phyloP scores from a whole-genome alignment of 805 yeast genomes.

The Ogataea angusta region DNA sequence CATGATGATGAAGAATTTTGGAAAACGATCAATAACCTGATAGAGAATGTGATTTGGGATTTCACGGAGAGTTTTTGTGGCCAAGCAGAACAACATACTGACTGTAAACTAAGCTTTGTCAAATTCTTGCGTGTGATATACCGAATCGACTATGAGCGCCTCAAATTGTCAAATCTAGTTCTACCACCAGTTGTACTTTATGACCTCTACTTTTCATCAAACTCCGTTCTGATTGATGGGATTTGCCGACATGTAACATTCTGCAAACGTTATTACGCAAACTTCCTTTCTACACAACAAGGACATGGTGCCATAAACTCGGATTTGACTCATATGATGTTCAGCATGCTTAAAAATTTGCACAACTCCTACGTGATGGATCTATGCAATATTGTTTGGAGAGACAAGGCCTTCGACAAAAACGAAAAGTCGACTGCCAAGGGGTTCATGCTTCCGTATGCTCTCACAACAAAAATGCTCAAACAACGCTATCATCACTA shows the following conservation, averaged over 20 bases:
- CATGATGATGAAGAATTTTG: slow-evolving; percentile 8
- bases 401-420: slow-evolving; percentile 48
- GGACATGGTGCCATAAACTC: slow-evolving; percentile 15
- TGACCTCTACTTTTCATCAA: slow-evolving; percentile 37
- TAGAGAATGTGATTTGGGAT: slow-evolving; percentile 10
- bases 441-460: slow-evolving; percentile 38
- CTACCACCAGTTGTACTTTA: slow-evolving; percentile 40
- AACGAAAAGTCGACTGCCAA: slow-evolving; percentile 33
- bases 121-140: slow-evolving; percentile 15
- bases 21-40: slow-evolving; percentile 16
- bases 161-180: slow-evolving; percentile 29
- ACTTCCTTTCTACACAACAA: slow-evolving; percentile 16
- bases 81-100: neutral
- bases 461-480: slow-evolving; percentile 32
- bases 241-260: slow-evolving; percentile 44
- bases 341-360: slow-evolving; percentile 28
- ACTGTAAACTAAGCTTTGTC: slow-evolving; percentile 10
- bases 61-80: slow-evolving; percentile 12
- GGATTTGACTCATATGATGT: slow-evolving; percentile 12
- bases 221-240: slow-evolving; percentile 45
- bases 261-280: slow-evolving; percentile 36
- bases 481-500: slow-evolving; percentile 25
- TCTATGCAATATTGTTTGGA: slow-evolving; percentile 52
- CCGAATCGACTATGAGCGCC: slow-evolving; percentile 20
- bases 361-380: slow-evolving; percentile 56